phyloP scores from a whole-genome alignment of 768 basidiomycete species.

The Dictyophora rubrovolvata region DNA sequence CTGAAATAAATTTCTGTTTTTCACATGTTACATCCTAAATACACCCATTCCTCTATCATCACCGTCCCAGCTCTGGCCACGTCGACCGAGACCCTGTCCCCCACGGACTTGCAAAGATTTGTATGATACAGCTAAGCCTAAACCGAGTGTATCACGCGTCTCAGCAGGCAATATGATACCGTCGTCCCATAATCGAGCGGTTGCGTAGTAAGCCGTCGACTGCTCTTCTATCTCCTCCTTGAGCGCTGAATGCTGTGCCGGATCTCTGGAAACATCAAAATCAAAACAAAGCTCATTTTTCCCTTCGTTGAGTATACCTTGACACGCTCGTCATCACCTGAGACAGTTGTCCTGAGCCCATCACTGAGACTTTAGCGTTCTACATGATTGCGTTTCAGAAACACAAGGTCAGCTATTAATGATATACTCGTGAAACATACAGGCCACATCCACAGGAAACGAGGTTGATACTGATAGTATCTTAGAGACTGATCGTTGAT shows the following conservation, averaged over 20 bases:
- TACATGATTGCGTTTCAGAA: constrained; percentile 19
- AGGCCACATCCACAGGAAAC: constrained; percentile 99
- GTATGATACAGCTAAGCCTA: constrained; percentile 75
- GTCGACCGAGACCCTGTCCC: not conserved
- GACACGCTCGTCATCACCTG: constrained; percentile 90
- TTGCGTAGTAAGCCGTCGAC: constrained; percentile 79
- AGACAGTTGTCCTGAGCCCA: constrained; percentile 89
- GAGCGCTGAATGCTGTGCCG: constrained; percentile 61
- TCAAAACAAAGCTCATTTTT: not conserved
- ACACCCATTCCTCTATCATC: constrained; percentile 68
- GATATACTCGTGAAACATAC: constrained; percentile 33
- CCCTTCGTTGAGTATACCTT: constrained; percentile 35
- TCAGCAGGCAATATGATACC: constrained; percentile 85
- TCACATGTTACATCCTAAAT: constrained; percentile 64
- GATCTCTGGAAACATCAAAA: constrained; percentile 43
- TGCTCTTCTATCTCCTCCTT: constrained; percentile 81
- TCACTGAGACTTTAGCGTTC: constrained; percentile 91
- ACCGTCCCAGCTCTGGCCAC: constrained; percentile 26
- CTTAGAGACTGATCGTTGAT: constrained; percentile 5
- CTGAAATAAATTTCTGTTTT: not conserved
- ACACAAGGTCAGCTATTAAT: not conserved
- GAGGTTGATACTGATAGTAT: constrained; percentile 65
- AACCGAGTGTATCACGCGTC: constrained; percentile 78
- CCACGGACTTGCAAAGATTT: constrained; percentile 16
- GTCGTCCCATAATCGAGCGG: constrained; percentile 91